Conservation (phyloP, 495 filamentous ascomycete species). For the Lophiostoma macrostomum region DNA sequence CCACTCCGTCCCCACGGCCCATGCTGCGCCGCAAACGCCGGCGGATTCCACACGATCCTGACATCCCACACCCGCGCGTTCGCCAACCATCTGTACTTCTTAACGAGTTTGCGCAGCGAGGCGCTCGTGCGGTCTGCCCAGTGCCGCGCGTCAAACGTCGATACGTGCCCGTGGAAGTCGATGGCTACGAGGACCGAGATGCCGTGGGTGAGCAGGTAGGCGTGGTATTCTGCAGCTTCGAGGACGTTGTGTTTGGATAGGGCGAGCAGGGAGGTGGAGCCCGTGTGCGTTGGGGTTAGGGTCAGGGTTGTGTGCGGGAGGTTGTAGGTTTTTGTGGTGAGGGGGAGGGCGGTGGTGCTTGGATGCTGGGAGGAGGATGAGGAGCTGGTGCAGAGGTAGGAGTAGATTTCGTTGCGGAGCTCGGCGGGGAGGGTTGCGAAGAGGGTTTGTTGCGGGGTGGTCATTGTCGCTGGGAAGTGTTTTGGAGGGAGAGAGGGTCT, state of each 20-base stretch:
- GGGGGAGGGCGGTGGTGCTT: background rate
- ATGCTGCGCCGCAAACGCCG: too few relatives aligned
- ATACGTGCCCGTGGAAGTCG: conserved; percentile 1
- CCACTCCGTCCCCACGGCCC: too few relatives aligned
- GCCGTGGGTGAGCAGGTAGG: conserved; percentile 4
- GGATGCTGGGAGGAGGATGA: background rate
- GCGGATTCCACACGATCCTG: conserved; percentile 1
- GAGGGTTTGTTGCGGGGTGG: background rate
- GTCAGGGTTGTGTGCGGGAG: background rate
- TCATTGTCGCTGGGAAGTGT: background rate
- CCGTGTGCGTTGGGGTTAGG: background rate
- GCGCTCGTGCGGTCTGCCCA: background rate
- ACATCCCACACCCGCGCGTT: background rate
- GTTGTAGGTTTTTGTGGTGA: conserved; percentile 1
- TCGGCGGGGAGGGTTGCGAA: conserved; percentile 11
- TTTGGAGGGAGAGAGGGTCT: background rate
- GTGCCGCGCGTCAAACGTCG: background rate
- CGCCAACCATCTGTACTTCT: background rate
- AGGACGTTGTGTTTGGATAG: background rate
- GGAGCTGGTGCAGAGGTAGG: background rate
- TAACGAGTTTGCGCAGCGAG: background rate
- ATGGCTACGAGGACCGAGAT: conserved; percentile 1
- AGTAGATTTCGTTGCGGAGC: conserved; percentile 17
- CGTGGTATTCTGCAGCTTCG: conserved; percentile 5
- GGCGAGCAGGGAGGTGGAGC: conserved; percentile 4